These are phyloP conservation scores for Geosmithia putterillii DNA, from an alignment of 2,329 filamentous ascomycete genomes.

Conservation along the genomic window DNA sequence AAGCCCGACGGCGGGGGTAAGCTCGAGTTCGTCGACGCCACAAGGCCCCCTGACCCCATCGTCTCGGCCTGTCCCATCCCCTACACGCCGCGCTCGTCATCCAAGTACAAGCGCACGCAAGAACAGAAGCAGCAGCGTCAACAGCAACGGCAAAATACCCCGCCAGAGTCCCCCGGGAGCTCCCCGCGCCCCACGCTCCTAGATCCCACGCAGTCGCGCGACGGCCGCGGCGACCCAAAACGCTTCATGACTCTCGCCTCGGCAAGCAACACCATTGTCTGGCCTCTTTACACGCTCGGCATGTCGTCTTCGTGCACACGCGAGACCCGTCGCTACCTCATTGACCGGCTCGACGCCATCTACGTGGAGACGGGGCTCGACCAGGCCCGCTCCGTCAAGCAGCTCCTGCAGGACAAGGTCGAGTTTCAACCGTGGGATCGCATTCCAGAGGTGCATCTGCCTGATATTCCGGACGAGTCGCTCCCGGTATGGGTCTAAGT, in stretches of 20 bases:
- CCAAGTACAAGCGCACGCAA: background rate
- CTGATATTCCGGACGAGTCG: conserved; percentile 10
- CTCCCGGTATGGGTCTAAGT: conserved; percentile 15
- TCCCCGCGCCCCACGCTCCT: conserved; percentile 22
- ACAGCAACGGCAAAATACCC: background rate
- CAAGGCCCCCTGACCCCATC: conserved; percentile 2
- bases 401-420: conserved; percentile 25
- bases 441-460: conserved; percentile 13
- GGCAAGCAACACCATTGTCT: conserved; percentile 34
- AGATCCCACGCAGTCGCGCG: conserved; percentile 22
- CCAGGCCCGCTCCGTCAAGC: conserved; percentile 30
- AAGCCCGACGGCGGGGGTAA: conserved; percentile 10
- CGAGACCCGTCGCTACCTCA: conserved; percentile 27
- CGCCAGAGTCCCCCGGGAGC: conserved; percentile 5
- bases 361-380: conserved; percentile 30
- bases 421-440: conserved; percentile 12
- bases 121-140: background rate
- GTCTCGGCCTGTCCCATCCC: conserved; percentile 13
- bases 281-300: conserved; percentile 36
- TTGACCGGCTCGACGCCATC: conserved; percentile 30
- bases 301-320: conserved; percentile 30
- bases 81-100: conserved; percentile 7
- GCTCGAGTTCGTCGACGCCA: conserved; percentile 3
- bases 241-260: conserved; percentile 36
- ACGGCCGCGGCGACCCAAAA: conserved; percentile 19